A percentile compares a stretch with the other conserved stretches of the same genome.
These are phyloP conservation scores for Aspergillus alliaceus DNA, from an alignment of 2,329 filamentous ascomycete genomes.

Conservation along the genomic window DNA sequence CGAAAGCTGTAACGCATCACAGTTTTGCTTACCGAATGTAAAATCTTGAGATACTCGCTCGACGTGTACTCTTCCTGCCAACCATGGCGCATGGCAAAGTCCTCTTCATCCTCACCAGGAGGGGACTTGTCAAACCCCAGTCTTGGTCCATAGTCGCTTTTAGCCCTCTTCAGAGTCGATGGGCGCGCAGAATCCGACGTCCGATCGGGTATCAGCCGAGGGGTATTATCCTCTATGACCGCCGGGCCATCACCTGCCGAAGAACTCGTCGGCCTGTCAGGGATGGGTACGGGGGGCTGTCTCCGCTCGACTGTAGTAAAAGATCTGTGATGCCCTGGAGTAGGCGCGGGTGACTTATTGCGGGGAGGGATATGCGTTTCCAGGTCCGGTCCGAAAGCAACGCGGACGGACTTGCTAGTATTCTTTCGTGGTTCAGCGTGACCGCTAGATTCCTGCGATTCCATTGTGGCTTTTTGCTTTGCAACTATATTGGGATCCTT, in stretches of 20 bases:
- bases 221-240: constrained; percentile 22
- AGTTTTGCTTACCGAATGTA: constrained; percentile 67
- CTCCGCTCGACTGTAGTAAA: constrained; percentile 35
- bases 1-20: not conserved
- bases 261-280: constrained; percentile 32
- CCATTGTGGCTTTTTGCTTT: constrained; percentile 29
- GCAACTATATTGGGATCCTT: constrained; percentile 38
- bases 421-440: constrained; percentile 33
- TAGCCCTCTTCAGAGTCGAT: constrained; percentile 49
- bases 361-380: constrained; percentile 38
- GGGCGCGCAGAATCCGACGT: constrained; percentile 34
- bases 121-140: constrained; percentile 30
- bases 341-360: constrained; percentile 33
- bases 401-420: constrained; percentile 35
- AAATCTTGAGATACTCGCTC: constrained; percentile 80
- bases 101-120: constrained; percentile 48
- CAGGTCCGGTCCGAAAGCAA: constrained; percentile 40
- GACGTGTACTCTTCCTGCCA: constrained; percentile 92
- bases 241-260: constrained; percentile 29
- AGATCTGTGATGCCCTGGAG: constrained; percentile 33
- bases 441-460: constrained; percentile 27
- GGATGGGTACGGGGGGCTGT: constrained; percentile 20
- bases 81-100: constrained; percentile 71
- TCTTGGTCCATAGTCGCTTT: constrained; percentile 54
- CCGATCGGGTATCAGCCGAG: constrained; percentile 29